Percentiles rank a stretch among this genome's conserved stretches.
phyloP scores from a whole-genome alignment of 2,329 filamentous ascomycete species.

The Botryotinia calthae region DNA sequence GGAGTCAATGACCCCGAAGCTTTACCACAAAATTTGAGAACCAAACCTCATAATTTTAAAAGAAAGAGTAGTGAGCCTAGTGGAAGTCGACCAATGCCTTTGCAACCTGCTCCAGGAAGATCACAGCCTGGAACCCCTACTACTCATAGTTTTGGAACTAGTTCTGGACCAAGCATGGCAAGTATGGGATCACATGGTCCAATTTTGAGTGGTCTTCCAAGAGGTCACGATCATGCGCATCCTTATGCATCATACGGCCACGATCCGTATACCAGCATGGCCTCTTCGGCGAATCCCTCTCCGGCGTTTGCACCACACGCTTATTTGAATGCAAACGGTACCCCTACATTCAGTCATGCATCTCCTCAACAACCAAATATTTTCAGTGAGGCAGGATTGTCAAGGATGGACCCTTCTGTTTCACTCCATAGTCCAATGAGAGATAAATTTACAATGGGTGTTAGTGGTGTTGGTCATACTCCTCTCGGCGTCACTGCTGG shows the following conservation, averaged over 20 bases:
- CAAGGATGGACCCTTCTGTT: constrained; percentile 33
- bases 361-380: constrained; percentile 28
- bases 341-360: constrained; percentile 27
- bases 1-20: constrained; percentile 90
- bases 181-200: constrained; percentile 32
- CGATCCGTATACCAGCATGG: constrained; percentile 34
- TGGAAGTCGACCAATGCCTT: constrained; percentile 31
- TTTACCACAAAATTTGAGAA: constrained; percentile 64
- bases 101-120: constrained; percentile 37
- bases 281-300: constrained; percentile 27
- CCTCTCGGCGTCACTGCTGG: constrained; percentile 8
- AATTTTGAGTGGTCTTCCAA: constrained; percentile 32
- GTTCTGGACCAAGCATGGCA: constrained; percentile 25
- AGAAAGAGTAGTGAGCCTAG: constrained; percentile 38
- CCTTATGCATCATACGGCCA: constrained; percentile 31
- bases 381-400: constrained; percentile 34
- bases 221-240: constrained; percentile 34
- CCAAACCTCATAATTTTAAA: constrained; percentile 38
- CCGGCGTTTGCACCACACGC: constrained; percentile 38
- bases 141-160: constrained; percentile 31
- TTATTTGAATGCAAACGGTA: constrained; percentile 33
- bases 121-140: constrained; percentile 37
- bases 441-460: constrained; percentile 28
- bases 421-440: constrained; percentile 33
- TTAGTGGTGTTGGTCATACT: constrained; percentile 5